phyloP scores from a whole-genome alignment of 2,329 filamentous ascomycete genomes.

The Aspergillus hortae region DNA sequence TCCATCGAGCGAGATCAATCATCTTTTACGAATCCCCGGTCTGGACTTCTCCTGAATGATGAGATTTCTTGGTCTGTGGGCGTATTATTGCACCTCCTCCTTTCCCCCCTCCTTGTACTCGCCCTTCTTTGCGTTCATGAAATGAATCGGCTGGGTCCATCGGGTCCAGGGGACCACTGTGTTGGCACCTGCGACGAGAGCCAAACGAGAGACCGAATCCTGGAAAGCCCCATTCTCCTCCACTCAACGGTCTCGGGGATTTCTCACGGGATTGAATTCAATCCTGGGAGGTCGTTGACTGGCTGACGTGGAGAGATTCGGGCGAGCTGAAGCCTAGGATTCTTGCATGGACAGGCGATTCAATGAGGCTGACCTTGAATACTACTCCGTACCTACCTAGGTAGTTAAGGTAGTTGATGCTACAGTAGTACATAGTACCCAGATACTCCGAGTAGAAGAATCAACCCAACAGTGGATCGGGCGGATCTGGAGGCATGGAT shows the following conservation, averaged over 20 bases:
- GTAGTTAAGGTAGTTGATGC: no score
- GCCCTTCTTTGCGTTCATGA: no score
- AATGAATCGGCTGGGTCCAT: no score
- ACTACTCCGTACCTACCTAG: no score
- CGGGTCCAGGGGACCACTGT: no score
- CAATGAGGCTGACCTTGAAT: no score
- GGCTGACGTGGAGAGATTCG: no score
- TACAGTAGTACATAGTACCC: not conserved
- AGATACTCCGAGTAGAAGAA: not conserved
- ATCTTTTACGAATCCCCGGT: slow-evolving; percentile 1
- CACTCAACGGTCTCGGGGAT: not conserved
- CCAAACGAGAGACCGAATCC: not conserved
- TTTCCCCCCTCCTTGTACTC: no score
- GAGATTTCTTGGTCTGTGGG: no score
- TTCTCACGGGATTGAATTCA: not conserved
- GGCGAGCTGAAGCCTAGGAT: no score
- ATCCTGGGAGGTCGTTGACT: not conserved
- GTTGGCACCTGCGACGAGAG: not conserved
- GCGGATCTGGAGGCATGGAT: slow-evolving; percentile 16
- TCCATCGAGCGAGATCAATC: slow-evolving; percentile 5
- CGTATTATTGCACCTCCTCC: no score
- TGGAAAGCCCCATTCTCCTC: not conserved
- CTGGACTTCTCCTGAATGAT: not conserved
- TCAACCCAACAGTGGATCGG: slow-evolving; percentile 23
- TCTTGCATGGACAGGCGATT: no score